Base-by-base conservation (phyloP, 495 filamentous ascomycete genomes). In the Penicillium bovifimosum region DNA sequence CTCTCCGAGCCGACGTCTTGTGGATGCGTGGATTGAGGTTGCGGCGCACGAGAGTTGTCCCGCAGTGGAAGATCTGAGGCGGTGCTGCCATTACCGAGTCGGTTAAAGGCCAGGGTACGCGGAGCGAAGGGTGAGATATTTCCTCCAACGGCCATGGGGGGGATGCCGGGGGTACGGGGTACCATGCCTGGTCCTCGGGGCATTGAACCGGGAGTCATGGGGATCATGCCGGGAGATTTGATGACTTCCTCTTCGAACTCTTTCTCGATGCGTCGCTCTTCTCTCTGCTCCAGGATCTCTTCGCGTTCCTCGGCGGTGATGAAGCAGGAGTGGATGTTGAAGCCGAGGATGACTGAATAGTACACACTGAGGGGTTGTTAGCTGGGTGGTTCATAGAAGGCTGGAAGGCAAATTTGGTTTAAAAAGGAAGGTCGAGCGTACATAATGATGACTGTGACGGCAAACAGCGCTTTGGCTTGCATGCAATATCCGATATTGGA, bases 381-480 rank as follows among this genome's bases (percentile, higher is more conserved):
- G 52, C 28, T 41, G 3, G 28, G 31, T 14, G 43, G n/a, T 6
- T 34, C 13, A 7, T 26, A 7, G 3, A 42, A 26, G 13, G 8
- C 6, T 5, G 6, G 6, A 5, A 1, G 11, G 2, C 9, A 11
- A 43, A 16, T 2, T 29, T 7, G 6, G 9, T n/a, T 29, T 33
- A 20, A n/a, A 1, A 41, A 17, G 14, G 27, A 39, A 8, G 35
- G 18, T 18, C 40, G 9, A 8, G 74, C 87, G 67, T 73, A 95
- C 90, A 86, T 68, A 71, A 92, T 79, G 47, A 87, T 66, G 13
- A 87, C 67, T 6, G 84, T 85, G 5, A 84, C 76, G 6, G 82
- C 87, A 63, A 92, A 95, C 2, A 83, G 69, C 16, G 77, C 76
- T 65, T 95, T 89, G 20, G 90, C 87, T 67, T 89, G 83, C 58